phyloP scores from a whole-genome alignment of 2,329 filamentous ascomycete species.

The Diaporthe aspalathi region DNA sequence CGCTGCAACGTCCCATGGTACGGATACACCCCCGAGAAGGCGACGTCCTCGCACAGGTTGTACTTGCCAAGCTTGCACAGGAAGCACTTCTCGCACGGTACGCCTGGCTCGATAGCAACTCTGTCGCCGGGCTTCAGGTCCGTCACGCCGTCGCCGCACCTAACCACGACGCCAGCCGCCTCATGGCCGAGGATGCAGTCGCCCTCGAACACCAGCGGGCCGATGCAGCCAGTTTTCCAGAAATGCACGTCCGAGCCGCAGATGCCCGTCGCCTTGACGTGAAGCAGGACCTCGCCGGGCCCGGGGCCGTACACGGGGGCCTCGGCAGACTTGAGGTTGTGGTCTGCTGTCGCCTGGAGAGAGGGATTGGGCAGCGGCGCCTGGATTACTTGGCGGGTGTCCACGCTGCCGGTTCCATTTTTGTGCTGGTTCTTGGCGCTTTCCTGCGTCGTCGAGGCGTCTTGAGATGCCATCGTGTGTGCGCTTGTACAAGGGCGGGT shows the following conservation, averaged over 20 bases:
- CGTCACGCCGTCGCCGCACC: constrained; percentile 65
- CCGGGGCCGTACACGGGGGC: constrained; percentile 67
- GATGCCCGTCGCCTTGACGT: constrained; percentile 72
- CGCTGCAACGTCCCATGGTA: constrained; percentile 70
- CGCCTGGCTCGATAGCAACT: constrained; percentile 74
- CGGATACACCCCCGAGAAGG: constrained; percentile 71
- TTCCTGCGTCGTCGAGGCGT: not conserved
- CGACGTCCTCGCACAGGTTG: constrained; percentile 72
- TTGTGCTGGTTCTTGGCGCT: not conserved
- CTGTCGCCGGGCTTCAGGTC: constrained; percentile 67
- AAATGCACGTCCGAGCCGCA: constrained; percentile 78
- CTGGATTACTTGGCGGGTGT: constrained; percentile 37
- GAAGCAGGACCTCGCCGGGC: constrained; percentile 67
- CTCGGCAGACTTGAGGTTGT: constrained; percentile 66
- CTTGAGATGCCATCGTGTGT: not conserved
- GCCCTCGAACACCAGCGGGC: constrained; percentile 69
- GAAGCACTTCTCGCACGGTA: constrained; percentile 71
- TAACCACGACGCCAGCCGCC: constrained; percentile 69
- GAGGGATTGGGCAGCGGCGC: constrained; percentile 60
- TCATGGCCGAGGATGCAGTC: constrained; percentile 76
- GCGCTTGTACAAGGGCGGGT: not conserved
- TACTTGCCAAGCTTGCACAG: constrained; percentile 70
- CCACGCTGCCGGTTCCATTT: constrained; percentile 36
- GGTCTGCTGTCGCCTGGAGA: constrained; percentile 70
- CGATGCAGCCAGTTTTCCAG: constrained; percentile 74